A percentile compares a stretch with the other conserved stretches of the same genome.
Evolutionary conservation across 805 yeast genomes (phyloP).

Genomic region (Ogataea neopini): DNA sequence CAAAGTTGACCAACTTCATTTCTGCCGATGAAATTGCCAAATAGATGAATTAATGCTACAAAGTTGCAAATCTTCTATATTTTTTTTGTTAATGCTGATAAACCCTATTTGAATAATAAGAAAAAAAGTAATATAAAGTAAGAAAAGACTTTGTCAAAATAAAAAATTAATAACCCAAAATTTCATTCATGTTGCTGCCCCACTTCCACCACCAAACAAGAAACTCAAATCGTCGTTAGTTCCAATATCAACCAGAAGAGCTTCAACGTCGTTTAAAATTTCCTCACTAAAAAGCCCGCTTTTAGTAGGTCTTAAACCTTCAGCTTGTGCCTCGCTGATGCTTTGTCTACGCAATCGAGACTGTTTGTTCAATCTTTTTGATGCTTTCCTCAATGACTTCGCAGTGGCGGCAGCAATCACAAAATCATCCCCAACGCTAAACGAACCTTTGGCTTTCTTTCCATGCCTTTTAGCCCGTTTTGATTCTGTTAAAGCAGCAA

Average conservation of each 20-base stretch:
- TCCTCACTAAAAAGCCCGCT: conserved; percentile 77
- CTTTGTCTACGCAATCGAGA: conserved; percentile 60
- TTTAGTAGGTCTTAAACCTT: conserved; percentile 73
- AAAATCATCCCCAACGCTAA: conserved; percentile 27
- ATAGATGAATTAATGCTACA: too few relatives aligned
- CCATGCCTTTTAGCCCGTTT: conserved; percentile 35
- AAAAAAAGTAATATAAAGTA: neutral
- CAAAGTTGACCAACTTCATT: conserved; percentile 63
- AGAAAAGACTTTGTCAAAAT: neutral
- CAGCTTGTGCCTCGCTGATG: conserved; percentile 71
- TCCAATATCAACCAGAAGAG: conserved; percentile 55
- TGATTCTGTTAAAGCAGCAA: conserved; percentile 20
- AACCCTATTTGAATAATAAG: neutral
- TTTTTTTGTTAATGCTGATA: neutral
- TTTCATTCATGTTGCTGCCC: neutral
- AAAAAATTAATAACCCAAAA: neutral
- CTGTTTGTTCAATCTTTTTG: conserved; percentile 27
- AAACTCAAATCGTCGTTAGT: conserved; percentile 41
- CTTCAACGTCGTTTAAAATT: conserved; percentile 74
- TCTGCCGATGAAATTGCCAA: conserved; percentile 36
- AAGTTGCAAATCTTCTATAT: neutral
- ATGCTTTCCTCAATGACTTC: conserved; percentile 19
- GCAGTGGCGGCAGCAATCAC: conserved; percentile 24
- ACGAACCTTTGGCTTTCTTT: conserved; percentile 30
- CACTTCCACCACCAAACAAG: conserved; percentile 32